These are phyloP conservation scores for Apiotrichum montevideense DNA, from an alignment of 1,284 basidiomycete genomes.

Conservation along the genomic window DNA sequence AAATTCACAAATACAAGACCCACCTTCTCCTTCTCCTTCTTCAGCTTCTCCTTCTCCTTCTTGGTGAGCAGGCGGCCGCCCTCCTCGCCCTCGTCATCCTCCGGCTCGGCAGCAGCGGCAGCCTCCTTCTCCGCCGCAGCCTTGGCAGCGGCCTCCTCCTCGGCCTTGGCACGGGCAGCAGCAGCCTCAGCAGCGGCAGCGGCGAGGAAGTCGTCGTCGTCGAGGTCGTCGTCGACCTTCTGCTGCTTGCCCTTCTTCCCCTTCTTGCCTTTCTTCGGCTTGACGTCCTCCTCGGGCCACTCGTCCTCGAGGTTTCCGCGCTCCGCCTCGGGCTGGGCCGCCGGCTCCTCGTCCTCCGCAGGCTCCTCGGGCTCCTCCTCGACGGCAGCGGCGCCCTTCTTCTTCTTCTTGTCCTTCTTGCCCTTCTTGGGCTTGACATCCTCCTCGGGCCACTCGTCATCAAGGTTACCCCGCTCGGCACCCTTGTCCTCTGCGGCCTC, in stretches of 20 bases:
- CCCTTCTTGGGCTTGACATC: slow-evolving; percentile 46
- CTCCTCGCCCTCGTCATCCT: slow-evolving; percentile 70
- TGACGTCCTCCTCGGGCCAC: slow-evolving; percentile 47
- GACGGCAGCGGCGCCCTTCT: slow-evolving; percentile 10
- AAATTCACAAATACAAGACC: slow-evolving; percentile 8
- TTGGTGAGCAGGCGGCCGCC: slow-evolving; percentile 65
- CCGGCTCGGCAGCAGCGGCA: slow-evolving; percentile 58
- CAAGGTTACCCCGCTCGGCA: slow-evolving; percentile 28
- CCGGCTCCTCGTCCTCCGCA: slow-evolving; percentile 24
- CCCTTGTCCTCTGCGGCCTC: slow-evolving; percentile 16
- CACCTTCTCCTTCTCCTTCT: slow-evolving; percentile 91
- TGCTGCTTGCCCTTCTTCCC: slow-evolving; percentile 45
- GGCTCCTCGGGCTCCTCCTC: slow-evolving; percentile 19
- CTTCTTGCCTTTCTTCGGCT: slow-evolving; percentile 44
- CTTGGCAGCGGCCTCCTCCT: slow-evolving; percentile 42
- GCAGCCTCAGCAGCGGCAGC: slow-evolving; percentile 50
- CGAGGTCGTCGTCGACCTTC: slow-evolving; percentile 16
- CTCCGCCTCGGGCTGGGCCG: slow-evolving; percentile 4
- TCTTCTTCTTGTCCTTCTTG: slow-evolving; percentile 47
- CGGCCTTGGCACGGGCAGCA: slow-evolving; percentile 28
- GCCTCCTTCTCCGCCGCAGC: slow-evolving; percentile 60
- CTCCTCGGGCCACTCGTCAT: slow-evolving; percentile 37
- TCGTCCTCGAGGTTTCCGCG: slow-evolving; percentile 35
- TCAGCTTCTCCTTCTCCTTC: slow-evolving; percentile 88
- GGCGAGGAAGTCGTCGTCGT: slow-evolving; percentile 34